Base-by-base conservation (phyloP, 257 asterid species). In the Echium plantagineum region DNA sequence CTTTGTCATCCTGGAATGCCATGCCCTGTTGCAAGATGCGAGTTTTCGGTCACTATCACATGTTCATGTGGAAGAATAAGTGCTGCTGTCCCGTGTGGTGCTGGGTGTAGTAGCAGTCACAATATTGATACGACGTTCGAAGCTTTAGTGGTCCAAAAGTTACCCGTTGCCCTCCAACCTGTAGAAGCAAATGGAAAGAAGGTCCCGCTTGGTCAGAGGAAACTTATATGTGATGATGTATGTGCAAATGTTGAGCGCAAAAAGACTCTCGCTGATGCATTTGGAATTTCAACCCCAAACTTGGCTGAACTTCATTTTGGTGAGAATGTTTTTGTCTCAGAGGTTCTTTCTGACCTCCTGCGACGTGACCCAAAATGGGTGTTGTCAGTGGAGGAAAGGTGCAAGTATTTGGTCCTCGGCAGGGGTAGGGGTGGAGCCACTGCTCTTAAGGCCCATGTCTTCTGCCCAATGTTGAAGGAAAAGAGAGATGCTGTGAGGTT, bases 291-390 rank as follows among this genome's bases (percentile, higher is more conserved):
- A 60, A 32, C 85, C 5, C 85, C 94, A 20, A 82, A 72, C 71
- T 61, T 89, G 77, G 94, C 86, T 8, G 83, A 83, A 21, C 94
- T 86, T 68, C 97, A 93, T 72, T 83, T 89, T 58, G 99, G 99
- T 18, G 97, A 91, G 67, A 78, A 75, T 70, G 78, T 88, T 12
- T 74, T 78, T 30, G 80, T 91, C n/a, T 83, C 96, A 5, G 97
- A 93, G 74, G 83, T 85, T 72, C 82, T 91, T 28, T 74, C 90
- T 0, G 96, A 91, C 75, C 88, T 93, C 66, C 85, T 93, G 60
- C 80, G 96, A 73, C 91, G 96, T 16, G 99, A 93, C 58, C 67
- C 96, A 15, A 93, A 93, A 69, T 89, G 95, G 96, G 97, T 81
- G 13, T 58, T 89, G 30, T 75, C 94, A 35, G 83, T 93, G 30